Base-by-base conservation (phyloP, 2,329 filamentous ascomycete species). In the Corynespora cassiicola region DNA sequence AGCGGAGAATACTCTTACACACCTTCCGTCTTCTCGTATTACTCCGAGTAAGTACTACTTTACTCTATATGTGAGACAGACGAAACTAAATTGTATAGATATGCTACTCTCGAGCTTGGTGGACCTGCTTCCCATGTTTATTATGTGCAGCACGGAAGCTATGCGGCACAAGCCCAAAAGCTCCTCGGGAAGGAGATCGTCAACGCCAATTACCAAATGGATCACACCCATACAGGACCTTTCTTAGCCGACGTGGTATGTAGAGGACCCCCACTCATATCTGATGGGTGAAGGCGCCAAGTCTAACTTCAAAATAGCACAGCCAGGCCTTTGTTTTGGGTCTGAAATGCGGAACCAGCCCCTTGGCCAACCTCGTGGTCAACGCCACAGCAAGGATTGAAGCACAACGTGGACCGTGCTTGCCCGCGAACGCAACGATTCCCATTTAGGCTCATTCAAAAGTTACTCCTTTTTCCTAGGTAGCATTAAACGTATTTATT, bases 71-170 rank as follows among this genome's bases (percentile, higher is more conserved):
- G 18, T 17, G 6, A 19, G n/a, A 21, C 2, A 19, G 12, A 27
- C 2, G 11, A 20, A 15, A 28, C 44, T 38, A 5, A 45, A 27
- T n/a, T 9, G 7, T 3, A 17, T 20, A 54, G 47, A 14, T 20
- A 50, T n/a, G 54, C 41, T 36, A 66, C 40, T 15, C 71, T 71
- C 5, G 75, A 76, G 9, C 73, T 76, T 11, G 57, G 56, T 3
- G 61, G 54, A 0, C 56, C 54, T 2, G 29, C 28, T 3, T 31
- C 28, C 2, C 33, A 45, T 12, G 52, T 56, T 2, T 55, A 42
- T 20, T 82, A 77, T 50, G 75, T 84, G 12, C 76, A 81, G 18
- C 81, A 85, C 53, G 76, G 77, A 21, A 68, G 71, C 14, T 82
- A 82, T 52, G 74, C 75, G 3, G 79, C 75, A 3, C 71, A 75